Percentiles rank a stretch among this genome's conserved stretches.
Conservation (phyloP, 306 rosid genomes). For the Mucuna pruriens region DNA sequence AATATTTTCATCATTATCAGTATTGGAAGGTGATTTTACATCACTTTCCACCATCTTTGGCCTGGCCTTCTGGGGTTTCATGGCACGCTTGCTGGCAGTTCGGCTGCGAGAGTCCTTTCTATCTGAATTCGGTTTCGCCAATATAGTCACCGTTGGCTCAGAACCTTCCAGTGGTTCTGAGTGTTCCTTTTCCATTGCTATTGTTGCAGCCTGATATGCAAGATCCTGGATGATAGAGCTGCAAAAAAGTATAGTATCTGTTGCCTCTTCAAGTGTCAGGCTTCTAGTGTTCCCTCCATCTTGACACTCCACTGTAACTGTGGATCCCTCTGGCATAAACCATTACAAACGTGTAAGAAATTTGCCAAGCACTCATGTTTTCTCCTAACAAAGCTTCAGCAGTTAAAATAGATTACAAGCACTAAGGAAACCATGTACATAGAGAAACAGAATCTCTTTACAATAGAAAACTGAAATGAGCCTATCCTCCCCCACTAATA, state of each 20-base stretch:
- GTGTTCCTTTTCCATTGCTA: constrained; percentile 77
- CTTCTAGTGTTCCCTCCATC: constrained; percentile 69
- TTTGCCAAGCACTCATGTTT: constrained; percentile 22
- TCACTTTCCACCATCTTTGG: constrained; percentile 58
- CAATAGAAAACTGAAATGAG: constrained; percentile 5
- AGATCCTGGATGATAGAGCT: constrained; percentile 91
- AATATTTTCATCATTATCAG: constrained; percentile 74
- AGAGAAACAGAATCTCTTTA: neutral
- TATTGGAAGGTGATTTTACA: constrained; percentile 51
- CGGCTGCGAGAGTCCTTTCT: constrained; percentile 61
- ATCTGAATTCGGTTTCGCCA: constrained; percentile 64
- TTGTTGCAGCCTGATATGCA: constrained; percentile 83
- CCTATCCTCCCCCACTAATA: neutral
- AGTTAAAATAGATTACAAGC: constrained; percentile 11
- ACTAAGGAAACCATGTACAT: neutral
- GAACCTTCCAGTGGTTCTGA: constrained; percentile 64
- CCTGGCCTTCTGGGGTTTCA: constrained; percentile 67
- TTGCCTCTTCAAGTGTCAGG: constrained; percentile 95
- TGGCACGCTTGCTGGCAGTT: constrained; percentile 49
- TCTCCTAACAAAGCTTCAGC: constrained; percentile 25
- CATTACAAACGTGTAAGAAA: constrained; percentile 40
- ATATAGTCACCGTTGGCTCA: constrained; percentile 75
- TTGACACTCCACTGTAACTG: constrained; percentile 71
- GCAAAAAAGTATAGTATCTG: constrained; percentile 93
- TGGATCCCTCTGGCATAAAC: constrained; percentile 70